Percentiles rank a stretch among this genome's conserved stretches.
Evolutionary conservation across 768 basidiomycete genomes (phyloP).

Genomic region (Rhodotorula diobovata): DNA sequence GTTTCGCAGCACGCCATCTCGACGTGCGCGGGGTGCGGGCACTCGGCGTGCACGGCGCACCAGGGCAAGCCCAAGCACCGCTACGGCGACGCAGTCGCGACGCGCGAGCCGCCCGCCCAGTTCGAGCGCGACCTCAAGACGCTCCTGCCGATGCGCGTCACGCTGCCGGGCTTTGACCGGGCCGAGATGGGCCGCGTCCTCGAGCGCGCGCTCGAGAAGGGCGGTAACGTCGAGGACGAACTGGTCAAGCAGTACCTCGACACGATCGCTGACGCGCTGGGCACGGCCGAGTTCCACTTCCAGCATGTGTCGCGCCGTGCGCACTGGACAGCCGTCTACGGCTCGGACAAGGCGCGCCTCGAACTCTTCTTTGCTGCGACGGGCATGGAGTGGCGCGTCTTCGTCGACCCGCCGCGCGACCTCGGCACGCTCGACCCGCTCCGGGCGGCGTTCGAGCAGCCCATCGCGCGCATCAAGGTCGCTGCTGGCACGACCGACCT

Average conservation of each 20-base stretch:
- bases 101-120: conserved; percentile 63
- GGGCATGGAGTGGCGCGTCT: conserved; percentile 83
- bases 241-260: conserved; percentile 17
- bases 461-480: conserved; percentile 66
- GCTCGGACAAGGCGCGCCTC: conserved; percentile 63
- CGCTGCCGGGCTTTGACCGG: conserved; percentile 49
- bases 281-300: conserved; percentile 59
- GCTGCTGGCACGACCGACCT: conserved; percentile 49
- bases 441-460: conserved; percentile 64
- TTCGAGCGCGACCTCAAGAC: conserved; percentile 76
- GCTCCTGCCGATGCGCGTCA: conserved; percentile 78
- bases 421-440: conserved; percentile 71
- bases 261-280: conserved; percentile 40
- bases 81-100: conserved; percentile 48
- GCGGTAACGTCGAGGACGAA: conserved; percentile 4
- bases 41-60: conserved; percentile 75
- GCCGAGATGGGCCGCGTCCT: conserved; percentile 3
- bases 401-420: conserved; percentile 50
- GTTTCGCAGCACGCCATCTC: conserved; percentile 65
- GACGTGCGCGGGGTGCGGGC: conserved; percentile 69
- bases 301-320: conserved; percentile 80
- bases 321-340: conserved; percentile 76
- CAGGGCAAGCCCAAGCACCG: conserved; percentile 88
- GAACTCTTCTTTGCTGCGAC: conserved; percentile 70
- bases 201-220: conserved; percentile 7